Conservation (phyloP, 257 asterid genomes). For the Leptodermis oblonga region DNA sequence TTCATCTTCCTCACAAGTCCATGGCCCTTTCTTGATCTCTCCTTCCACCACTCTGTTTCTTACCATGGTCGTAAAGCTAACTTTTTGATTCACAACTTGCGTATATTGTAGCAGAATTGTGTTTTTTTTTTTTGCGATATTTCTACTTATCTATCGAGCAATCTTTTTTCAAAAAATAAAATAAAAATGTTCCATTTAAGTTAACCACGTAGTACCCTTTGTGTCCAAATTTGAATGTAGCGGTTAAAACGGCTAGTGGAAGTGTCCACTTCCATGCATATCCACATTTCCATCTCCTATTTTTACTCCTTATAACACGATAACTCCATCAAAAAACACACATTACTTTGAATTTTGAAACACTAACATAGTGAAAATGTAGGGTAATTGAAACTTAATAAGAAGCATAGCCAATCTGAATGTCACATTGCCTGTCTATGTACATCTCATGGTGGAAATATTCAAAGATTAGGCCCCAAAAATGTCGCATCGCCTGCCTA, state of each 20-base stretch:
- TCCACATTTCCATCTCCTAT: slow-evolving; percentile 13
- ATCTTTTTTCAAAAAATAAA: neutral
- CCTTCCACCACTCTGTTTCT: slow-evolving; percentile 10
- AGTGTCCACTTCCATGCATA: slow-evolving; percentile 21
- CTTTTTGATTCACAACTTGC: neutral
- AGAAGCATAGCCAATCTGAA: neutral
- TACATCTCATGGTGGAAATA: slow-evolving; percentile 17
- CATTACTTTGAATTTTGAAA: neutral
- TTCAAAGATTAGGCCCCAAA: neutral
- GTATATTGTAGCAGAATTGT: neutral
- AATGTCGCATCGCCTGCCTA: neutral
- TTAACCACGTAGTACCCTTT: slow-evolving; percentile 7
- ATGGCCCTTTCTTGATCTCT: slow-evolving; percentile 25
- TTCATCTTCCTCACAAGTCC: slow-evolving; percentile 30
- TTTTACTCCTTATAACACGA: neutral
- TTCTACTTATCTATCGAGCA: neutral
- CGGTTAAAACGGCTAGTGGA: slow-evolving; percentile 33
- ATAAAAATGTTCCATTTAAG: neutral
- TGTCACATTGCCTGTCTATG: slow-evolving; percentile 16
- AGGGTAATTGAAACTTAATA: neutral
- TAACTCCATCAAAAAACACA: neutral
- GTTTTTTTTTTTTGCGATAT: neutral
- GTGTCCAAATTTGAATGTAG: slow-evolving; percentile 24
- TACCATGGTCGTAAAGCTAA: slow-evolving; percentile 9
- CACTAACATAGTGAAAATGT: neutral